A percentile compares a stretch with the other conserved stretches of the same genome.
Evolutionary conservation across 2,329 filamentous ascomycete genomes (phyloP).

Genomic region (Alternaria triticina): DNA sequence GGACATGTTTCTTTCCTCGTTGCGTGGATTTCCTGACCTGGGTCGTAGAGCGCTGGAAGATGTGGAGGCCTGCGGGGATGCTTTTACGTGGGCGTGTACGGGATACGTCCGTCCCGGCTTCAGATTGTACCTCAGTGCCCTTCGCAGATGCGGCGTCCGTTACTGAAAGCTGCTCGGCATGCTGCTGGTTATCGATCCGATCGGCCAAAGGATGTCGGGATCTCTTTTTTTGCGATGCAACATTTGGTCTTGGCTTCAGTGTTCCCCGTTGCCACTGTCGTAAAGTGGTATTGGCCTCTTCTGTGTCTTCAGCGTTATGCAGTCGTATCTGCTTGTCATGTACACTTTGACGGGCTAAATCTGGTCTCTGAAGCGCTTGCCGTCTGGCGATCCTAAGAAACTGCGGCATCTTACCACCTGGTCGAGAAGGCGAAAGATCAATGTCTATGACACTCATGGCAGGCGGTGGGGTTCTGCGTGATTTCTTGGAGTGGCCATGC

Average conservation of each 20-base stretch:
- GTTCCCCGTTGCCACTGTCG: conserved; percentile 59
- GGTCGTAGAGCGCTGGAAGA: conserved; percentile 16
- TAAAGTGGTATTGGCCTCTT: conserved; percentile 59
- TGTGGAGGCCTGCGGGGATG: conserved; percentile 9
- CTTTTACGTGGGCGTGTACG: background rate
- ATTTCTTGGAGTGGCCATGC: conserved; percentile 15
- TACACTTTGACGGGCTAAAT: conserved; percentile 60
- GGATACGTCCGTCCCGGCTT: background rate
- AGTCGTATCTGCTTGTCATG: conserved; percentile 60
- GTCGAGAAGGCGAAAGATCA: conserved; percentile 39
- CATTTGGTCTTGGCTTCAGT: conserved; percentile 25
- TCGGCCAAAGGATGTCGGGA: conserved; percentile 24
- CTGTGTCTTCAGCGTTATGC: conserved; percentile 60
- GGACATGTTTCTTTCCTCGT: background rate
- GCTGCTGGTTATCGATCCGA: conserved; percentile 28
- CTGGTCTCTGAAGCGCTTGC: conserved; percentile 55
- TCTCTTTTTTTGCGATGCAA: background rate
- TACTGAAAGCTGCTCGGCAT: background rate
- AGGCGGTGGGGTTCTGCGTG: conserved; percentile 24
- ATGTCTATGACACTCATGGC: conserved; percentile 61
- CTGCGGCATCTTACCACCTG: conserved; percentile 51
- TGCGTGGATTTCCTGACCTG: conserved; percentile 1
- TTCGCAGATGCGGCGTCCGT: background rate
- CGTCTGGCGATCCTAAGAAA: conserved; percentile 65
- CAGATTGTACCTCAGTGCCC: background rate